Evolutionary conservation across 2,329 filamentous ascomycete genomes (phyloP), one percentile per base, ranked within the genome.

Genomic region (Podosphaera fusca): DNA sequence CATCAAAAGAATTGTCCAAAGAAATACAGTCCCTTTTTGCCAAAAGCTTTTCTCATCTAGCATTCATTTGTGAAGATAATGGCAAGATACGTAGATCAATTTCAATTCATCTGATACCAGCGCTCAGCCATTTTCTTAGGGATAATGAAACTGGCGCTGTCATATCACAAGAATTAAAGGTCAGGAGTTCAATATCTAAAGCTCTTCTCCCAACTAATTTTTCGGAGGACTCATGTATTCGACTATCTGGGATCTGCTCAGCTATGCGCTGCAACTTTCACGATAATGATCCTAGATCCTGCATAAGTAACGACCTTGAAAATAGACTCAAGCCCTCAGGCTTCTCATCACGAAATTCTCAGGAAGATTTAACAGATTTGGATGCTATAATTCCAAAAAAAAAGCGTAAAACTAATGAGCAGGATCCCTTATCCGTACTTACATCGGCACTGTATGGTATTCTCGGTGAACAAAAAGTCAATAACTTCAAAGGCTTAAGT

Each of bases 401-500:
- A 57, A 64, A 65, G n/a, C 63, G 60, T 2, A 67, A 64, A 54
- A 21, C 67, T 14, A 42, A 72, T 64, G 9, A 57, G 29, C 12
- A 56, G 10, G 58, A 35, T 31, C 53, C 66, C 12, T 58, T 67
- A 7, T 65, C 68, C 38, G 61, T 67, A 30, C 63, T 74, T 35
- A 66, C 67, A 21, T 60, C 61, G 35, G 57, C 65, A 51, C 52
- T 69, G 58, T 68, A 68, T 62, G 58, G 57, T 35, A 47, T 68
- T 60, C 63, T 76, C 50, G 68, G 65, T 29, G 66, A 63, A 38
- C 65, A 69, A 49, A 64, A 65, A 40, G 61, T 63, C 2, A 61
- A 61, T 33, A 68, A 67, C 46, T 56, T 75, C 40, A 64, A 68
- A 58, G 69, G 68, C 14, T 60, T 76, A n/a, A 63, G 72, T 67